Evolutionary conservation across 1,139 yeast species (phyloP).

Genomic region (Suhomyces yuchorum): DNA sequence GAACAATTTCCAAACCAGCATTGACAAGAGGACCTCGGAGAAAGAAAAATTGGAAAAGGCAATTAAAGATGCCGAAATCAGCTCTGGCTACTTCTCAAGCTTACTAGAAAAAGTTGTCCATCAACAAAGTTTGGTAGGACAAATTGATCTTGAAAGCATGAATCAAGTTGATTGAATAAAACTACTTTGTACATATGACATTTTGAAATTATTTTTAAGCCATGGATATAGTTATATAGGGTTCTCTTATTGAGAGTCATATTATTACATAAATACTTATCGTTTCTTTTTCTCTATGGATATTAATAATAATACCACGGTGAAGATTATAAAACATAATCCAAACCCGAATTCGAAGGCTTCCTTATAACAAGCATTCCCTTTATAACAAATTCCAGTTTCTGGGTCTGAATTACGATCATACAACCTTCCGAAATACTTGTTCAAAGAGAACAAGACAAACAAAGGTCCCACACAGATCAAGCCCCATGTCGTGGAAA

Average conservation of each 20-base stretch:
- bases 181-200: conserved; percentile 7
- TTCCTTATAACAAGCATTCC: conserved; percentile 40
- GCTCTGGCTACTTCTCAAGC: conserved; percentile 61
- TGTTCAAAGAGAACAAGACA: conserved; percentile 38
- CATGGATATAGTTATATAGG: conserved; percentile 2
- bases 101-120: conserved; percentile 50
- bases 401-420: conserved; percentile 36
- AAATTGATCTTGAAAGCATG: conserved; percentile 56
- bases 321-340: conserved; percentile 27
- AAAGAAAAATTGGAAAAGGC: conserved; percentile 57
- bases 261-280: neutral
- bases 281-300: conserved; percentile 28
- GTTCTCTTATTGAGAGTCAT: neutral
- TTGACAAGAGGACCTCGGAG: conserved; percentile 64
- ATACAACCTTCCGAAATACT: conserved; percentile 43
- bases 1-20: conserved; percentile 67
- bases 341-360: conserved; percentile 36
- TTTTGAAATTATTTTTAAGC: neutral
- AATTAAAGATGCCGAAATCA: conserved; percentile 59
- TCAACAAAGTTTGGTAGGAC: conserved; percentile 50
- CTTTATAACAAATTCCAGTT: conserved; percentile 37
- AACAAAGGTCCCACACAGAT: conserved; percentile 46
- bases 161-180: conserved; percentile 43
- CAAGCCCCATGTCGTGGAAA: conserved; percentile 51
- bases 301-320: conserved; percentile 27